These are phyloP conservation scores for Neocallimastix lanati DNA, from an alignment of 192 early-diverging fungal species.

Conservation along the genomic window DNA sequence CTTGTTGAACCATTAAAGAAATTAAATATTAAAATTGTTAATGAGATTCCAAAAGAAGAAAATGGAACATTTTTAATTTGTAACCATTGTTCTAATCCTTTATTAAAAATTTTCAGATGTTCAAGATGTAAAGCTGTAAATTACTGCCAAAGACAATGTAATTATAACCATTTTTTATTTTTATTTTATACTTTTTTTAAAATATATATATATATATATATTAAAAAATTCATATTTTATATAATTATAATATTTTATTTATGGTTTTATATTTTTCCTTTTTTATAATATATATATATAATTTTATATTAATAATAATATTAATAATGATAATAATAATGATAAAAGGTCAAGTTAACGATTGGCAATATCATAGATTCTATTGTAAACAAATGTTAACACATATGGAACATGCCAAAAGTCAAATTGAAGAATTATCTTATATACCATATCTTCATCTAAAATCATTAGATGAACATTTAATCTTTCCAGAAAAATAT, in stretches of 20 bases:
- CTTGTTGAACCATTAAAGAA: neutral
- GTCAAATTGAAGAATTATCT: neutral
- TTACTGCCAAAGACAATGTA: neutral
- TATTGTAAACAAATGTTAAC: neutral
- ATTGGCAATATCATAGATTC: neutral
- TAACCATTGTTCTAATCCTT: neutral
- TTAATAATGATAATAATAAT: too few relatives aligned
- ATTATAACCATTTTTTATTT: neutral
- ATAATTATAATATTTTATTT: too few relatives aligned
- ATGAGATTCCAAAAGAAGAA: neutral
- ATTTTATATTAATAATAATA: too few relatives aligned
- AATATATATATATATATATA: too few relatives aligned
- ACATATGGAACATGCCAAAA: neutral
- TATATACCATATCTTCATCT: neutral
- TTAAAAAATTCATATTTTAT: too few relatives aligned
- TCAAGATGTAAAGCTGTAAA: neutral
- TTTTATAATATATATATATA: too few relatives aligned
- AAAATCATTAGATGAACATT: neutral
- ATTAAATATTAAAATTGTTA: neutral
- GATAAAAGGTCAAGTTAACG: neutral
- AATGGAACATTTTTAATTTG: neutral
- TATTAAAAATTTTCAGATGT: neutral
- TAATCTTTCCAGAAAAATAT: neutral
- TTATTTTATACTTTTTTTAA: too few relatives aligned
- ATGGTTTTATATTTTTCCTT: too few relatives aligned